Base-by-base conservation (phyloP, 495 filamentous ascomycete species). In the Penicillium paradoxum region DNA sequence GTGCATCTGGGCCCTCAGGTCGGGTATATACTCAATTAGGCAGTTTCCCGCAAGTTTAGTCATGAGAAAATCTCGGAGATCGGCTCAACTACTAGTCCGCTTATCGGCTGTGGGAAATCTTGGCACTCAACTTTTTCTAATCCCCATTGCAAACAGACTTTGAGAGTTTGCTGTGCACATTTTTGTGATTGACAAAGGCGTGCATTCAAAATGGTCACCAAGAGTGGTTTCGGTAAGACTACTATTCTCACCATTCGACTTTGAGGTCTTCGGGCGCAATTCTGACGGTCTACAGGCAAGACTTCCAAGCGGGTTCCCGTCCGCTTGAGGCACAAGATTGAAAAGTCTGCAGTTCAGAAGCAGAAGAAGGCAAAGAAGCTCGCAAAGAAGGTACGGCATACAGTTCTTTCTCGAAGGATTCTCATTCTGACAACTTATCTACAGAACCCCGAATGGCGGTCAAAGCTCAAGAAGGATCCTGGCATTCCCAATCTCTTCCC, bases 401-500 rank as follows among this genome's bases (percentile, higher is more conserved):
- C 24, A 21, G 8, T 24, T 34, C 21, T 22, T 33, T 11, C 15
- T 36, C 18, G 36, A 27, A 45, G 24, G 2, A 18, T 58, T 37
- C 51, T 57, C 19, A 54, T 15, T 37, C 24, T 27, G 24, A 27
- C 24, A 45, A 40, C 32, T 45, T 48, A 60, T 57, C 41, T 24
- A 45, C 58, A 85, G 83, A 95, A 97, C 70, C 95, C 95, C 17
- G 82, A 96, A 86, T 96, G 92, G 86, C 82, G 84, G 53, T 92
- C 88, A 57, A 86, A 88, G 67, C 67, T 95, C 52, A 97, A 95
- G 82, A 97, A 97, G 73, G 92, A 96, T 67, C 90, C 91, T 33
- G 92, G 92, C 51, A 97, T 98, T 46, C 93, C 93, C 44, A 98
- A 96, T 65, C 79, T 96, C 22, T 98, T 96, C 73, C 93, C 93